Conservation (phyloP, 1,139 yeast species). For the Wickerhamomyces sp. region DNA sequence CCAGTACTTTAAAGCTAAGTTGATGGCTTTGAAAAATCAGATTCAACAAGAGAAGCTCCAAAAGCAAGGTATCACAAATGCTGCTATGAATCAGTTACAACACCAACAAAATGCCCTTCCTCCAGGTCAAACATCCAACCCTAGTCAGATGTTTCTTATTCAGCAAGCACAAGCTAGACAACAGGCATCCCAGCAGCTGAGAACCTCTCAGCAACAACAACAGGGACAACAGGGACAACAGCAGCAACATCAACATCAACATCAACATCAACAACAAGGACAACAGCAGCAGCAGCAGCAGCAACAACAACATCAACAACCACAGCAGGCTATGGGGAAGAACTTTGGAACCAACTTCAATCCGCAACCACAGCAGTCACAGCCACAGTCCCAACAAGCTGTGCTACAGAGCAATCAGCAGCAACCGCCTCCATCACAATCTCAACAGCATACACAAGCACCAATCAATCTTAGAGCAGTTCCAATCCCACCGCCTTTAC, state of each 20-base stretch:
- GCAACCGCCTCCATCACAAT: slow-evolving; percentile 19
- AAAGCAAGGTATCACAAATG: slow-evolving; percentile 8
- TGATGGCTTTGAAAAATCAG: slow-evolving; percentile 19
- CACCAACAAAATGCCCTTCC: slow-evolving; percentile 13
- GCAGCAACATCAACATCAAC: slow-evolving; percentile 20
- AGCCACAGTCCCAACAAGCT: slow-evolving; percentile 20
- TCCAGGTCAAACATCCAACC: slow-evolving; percentile 16
- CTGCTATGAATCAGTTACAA: slow-evolving; percentile 9
- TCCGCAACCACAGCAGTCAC: slow-evolving; percentile 19
- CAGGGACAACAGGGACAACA: slow-evolving; percentile 10
- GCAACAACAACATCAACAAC: too few relatives aligned
- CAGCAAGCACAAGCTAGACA: slow-evolving; percentile 50
- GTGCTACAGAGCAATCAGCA: slow-evolving; percentile 19
- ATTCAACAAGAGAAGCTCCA: slow-evolving; percentile 18
- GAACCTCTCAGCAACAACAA: slow-evolving; percentile 16
- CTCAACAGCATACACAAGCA: slow-evolving; percentile 19
- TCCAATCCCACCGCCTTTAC: slow-evolving; percentile 72
- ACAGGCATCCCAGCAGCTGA: slow-evolving; percentile 36
- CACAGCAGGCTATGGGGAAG: too few relatives aligned
- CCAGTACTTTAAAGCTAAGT: slow-evolving; percentile 20
- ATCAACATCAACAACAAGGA: slow-evolving; percentile 3
- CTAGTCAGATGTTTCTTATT: slow-evolving; percentile 37
- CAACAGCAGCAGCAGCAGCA: slow-evolving; percentile 24
- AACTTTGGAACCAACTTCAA: background rate
- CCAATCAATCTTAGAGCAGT: slow-evolving; percentile 42